A percentile compares a stretch with the other conserved stretches of the same genome.
These are phyloP conservation scores for Nemania sp. DNA, from an alignment of 2,329 filamentous ascomycete species.

Conservation along the genomic window DNA sequence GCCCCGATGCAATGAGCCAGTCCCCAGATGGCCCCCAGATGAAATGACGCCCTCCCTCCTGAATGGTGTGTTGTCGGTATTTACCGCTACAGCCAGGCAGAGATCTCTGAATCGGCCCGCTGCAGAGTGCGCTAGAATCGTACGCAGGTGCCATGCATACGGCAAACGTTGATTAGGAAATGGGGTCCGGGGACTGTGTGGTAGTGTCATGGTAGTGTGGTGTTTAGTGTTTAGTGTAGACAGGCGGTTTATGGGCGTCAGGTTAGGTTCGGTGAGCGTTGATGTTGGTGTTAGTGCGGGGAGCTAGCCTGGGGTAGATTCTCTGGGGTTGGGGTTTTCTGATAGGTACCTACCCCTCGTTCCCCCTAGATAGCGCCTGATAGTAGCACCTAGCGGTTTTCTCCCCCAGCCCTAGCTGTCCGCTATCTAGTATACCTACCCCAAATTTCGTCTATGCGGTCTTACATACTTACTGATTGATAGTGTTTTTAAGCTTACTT, in stretches of 20 bases:
- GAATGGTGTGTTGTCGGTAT: conserved; percentile 11
- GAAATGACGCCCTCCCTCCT: neutral
- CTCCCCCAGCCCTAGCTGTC: neutral
- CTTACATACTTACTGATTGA: neutral
- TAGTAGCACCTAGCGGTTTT: neutral
- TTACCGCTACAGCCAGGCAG: neutral
- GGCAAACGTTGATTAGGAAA: conserved; percentile 44
- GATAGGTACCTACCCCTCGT: too few species aligned
- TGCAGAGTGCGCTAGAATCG: conserved; percentile 9
- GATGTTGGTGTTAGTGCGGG: neutral
- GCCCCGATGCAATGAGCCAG: conserved; percentile 8
- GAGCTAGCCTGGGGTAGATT: conserved; percentile 2
- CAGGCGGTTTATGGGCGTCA: conserved; percentile 6
- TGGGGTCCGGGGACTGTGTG: conserved; percentile 39
- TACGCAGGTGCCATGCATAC: conserved; percentile 37
- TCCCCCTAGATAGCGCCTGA: neutral
- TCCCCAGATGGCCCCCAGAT: too few species aligned
- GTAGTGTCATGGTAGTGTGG: neutral
- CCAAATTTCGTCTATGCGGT: neutral
- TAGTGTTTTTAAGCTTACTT: neutral
- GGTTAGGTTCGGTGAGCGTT: conserved; percentile 17
- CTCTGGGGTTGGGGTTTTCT: conserved; percentile 9
- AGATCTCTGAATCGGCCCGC: conserved; percentile 33
- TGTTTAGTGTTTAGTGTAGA: neutral
- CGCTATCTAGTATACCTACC: neutral